These are phyloP conservation scores for Salicornia ramosissima DNA, from an alignment of 148 eudicot species.

Conservation along the genomic window DNA sequence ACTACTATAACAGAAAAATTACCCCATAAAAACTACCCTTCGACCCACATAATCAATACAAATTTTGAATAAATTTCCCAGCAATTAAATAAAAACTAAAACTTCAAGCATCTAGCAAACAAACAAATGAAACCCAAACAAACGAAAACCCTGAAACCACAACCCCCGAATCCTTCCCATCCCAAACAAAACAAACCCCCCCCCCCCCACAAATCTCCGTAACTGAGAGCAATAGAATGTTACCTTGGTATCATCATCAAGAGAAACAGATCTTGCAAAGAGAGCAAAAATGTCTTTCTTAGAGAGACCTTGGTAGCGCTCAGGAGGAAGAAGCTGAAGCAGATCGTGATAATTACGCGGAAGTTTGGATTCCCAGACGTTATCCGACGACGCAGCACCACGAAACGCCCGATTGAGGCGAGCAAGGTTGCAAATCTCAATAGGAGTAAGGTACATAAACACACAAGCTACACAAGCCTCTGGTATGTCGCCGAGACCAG, in stretches of 20 bases:
- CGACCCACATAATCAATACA: neutral
- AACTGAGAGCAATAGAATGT: neutral
- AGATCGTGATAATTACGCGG: slow-evolving; percentile 59
- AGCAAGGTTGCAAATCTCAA: slow-evolving; percentile 87
- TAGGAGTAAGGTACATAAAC: slow-evolving; percentile 69
- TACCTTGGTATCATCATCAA: slow-evolving; percentile 66
- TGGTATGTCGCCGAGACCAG: slow-evolving; percentile 84
- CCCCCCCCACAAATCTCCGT: neutral
- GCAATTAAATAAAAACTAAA: neutral
- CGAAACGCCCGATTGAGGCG: slow-evolving; percentile 87
- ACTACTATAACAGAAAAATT: neutral
- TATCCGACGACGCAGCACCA: slow-evolving; percentile 83
- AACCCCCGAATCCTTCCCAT: no score
- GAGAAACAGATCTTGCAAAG: slow-evolving; percentile 49
- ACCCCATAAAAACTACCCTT: neutral
- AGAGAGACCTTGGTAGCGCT: slow-evolving; percentile 28
- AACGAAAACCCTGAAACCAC: slow-evolving; percentile 2
- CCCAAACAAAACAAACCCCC: neutral
- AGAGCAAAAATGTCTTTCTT: slow-evolving; percentile 76
- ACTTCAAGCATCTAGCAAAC: no score
- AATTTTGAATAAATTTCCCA: neutral
- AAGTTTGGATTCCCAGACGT: slow-evolving; percentile 78
- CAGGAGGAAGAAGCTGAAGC: slow-evolving; percentile 45
- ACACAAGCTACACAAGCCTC: slow-evolving; percentile 92
- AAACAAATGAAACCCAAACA: neutral